Conservation (phyloP, 257 asterid species). For the Petunia axillaris region DNA sequence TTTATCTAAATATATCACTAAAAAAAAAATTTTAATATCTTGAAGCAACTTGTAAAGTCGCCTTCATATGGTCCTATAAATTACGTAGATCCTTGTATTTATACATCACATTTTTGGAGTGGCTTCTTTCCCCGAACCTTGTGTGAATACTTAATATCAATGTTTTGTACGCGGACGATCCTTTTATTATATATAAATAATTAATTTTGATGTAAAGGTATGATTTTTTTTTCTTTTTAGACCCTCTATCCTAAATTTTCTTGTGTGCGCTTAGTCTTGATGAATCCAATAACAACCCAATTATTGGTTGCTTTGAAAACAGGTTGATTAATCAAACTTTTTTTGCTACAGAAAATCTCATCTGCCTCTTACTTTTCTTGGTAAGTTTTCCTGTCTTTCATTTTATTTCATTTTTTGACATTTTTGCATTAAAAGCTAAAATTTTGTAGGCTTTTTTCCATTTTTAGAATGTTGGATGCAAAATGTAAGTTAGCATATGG, state of each 20-base stretch:
- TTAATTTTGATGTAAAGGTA: neutral
- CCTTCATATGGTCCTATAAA: too few species aligned
- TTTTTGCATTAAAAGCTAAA: neutral
- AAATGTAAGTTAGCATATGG: neutral
- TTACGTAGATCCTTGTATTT: too few species aligned
- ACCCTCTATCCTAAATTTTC: neutral
- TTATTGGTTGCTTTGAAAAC: conserved; percentile 4
- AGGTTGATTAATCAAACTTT: neutral
- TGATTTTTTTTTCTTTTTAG: neutral
- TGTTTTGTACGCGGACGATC: too few species aligned
- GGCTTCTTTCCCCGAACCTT: too few species aligned
- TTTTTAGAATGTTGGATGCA: neutral
- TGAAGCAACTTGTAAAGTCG: too few species aligned
- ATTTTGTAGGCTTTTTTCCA: neutral
- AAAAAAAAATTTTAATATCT: too few species aligned
- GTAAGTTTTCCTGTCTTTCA: conserved; percentile 34
- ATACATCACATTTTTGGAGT: too few species aligned
- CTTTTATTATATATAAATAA: neutral
- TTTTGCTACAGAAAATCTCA: neutral
- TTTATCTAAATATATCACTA: too few species aligned
- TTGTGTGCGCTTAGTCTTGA: neutral
- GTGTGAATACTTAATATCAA: too few species aligned
- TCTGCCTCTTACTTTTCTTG: conserved; percentile 33
- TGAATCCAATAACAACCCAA: conserved; percentile 6
- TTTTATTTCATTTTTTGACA: neutral